Conservation (phyloP, 352 stramenopile genomes). For the Globisporangium cylindrosporum region DNA sequence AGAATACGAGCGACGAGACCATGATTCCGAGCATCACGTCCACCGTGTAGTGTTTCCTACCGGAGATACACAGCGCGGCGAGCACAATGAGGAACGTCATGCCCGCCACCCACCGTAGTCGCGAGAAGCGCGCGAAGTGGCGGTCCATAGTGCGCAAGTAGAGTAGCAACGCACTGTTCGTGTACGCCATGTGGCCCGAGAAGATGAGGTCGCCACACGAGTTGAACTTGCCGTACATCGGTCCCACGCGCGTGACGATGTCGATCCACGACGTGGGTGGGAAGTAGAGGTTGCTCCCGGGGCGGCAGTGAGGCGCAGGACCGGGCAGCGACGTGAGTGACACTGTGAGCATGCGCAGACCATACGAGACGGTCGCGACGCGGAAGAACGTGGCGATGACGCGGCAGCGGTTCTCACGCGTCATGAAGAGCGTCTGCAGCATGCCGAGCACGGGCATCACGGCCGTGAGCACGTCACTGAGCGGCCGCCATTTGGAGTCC, state of each 20-base stretch:
- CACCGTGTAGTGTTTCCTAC: constrained; percentile 76
- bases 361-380: constrained; percentile 63
- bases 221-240: constrained; percentile 73
- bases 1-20: constrained; percentile 63
- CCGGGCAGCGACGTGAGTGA: constrained; percentile 67
- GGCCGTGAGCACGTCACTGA: constrained; percentile 66
- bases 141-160: constrained; percentile 64
- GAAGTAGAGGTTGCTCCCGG: constrained; percentile 45
- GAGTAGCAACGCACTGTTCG: constrained; percentile 57
- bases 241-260: constrained; percentile 62
- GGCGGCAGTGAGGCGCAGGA: constrained; percentile 64
- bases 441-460: constrained; percentile 57
- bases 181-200: constrained; percentile 75
- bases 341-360: constrained; percentile 61
- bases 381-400: constrained; percentile 69
- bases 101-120: constrained; percentile 49
- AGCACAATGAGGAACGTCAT: constrained; percentile 47
- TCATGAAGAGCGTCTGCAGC: constrained; percentile 47
- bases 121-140: constrained; percentile 42
- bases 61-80: constrained; percentile 51
- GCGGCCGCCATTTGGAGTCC: constrained; percentile 53
- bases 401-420: constrained; percentile 40
- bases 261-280: constrained; percentile 66
- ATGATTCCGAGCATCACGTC: constrained; percentile 70
- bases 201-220: constrained; percentile 79